Evolutionary conservation across 225 moss, liverwort and hornwort species (phyloP), one percentile per base, ranked within the genome.

Genomic region (Bryum argenteum): DNA sequence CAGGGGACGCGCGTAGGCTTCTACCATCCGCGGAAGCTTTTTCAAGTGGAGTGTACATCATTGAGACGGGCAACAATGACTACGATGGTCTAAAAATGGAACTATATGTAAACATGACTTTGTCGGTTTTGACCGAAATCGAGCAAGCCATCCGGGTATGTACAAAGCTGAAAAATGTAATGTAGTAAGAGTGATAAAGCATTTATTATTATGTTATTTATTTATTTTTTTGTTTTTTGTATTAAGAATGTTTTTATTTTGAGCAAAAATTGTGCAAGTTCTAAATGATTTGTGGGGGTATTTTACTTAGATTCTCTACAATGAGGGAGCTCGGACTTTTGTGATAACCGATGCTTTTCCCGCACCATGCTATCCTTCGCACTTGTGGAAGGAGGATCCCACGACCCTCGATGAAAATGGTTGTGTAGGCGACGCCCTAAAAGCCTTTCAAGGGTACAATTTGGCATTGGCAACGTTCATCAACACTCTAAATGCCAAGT

Each of bases 11-110:
- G 14, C 4, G 0, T 3, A 21, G 11, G 23, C 51, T 10, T 47
- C 65, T 80, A 0, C 80, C 85, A 19, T 11, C 38, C 33, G 53
- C 54, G 1, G 0, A n/a, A 50, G 75, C 80, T 13, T 85, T 85
- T 14, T 38, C 50, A 0, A 72, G 43, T 61, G 83, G 79, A 62
- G 61, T 89, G 4, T 81, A 86, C 54, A 72, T 86, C 15, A 41
- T 89, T 55, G 85, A 81, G 76, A 56, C 2, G 26, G 81, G 83
- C 39, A 75, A 53, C 69, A 86, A 86, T 59, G 86, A 89, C 73
- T 81, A 82, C 28, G 0, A 2, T 0, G 6, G 0, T 26, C 0
- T 10, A 0, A n/a, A 1, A 0, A 2, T 1, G 15, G 54, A 23
- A 0, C 21, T 43, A 52, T 0, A 19, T 20, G 59, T 55, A 0